Evolutionary conservation across 73 alveolate genomes (phyloP), one percentile per base, ranked within the genome.

Genomic region (Diophrys appendiculata): DNA sequence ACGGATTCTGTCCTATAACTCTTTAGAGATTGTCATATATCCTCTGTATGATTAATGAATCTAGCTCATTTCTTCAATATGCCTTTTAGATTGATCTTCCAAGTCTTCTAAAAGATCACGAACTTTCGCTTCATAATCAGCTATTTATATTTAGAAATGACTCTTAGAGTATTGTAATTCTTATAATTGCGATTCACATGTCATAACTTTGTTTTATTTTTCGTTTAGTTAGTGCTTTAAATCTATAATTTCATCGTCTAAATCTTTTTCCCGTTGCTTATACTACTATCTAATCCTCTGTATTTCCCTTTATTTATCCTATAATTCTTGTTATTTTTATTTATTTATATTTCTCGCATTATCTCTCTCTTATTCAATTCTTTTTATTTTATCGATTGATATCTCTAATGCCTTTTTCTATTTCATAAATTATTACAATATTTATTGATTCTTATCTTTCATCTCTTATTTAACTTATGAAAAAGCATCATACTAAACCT

Each of bases 61-160:
- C 52, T 82, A 65, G 55, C 73, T 82, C 2, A 73, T 11, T 68
- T 82, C 84, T 64, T 53, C 65, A 23, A 82, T 82, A 65, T 82
- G 90, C 69, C 35, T 72, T 52, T 73, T 72, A 25, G 90, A 73
- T 32, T 28, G 67, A 31, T 82, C 90, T 35, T 82, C 90, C 30
- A 72, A 60, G 34, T 82, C 90, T 5, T 18, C 2, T 27, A 82
- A 35, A 27, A 82, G 69, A 31, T 34, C 24, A 32, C 64, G 72
- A 43, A 82, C 73, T 75, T 69, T 82, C 25, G 0, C 30, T 64
- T 82, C 90, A n/a, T 80, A n/a, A n/a, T n/a, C n/a, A n/a, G n/a
- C n/a, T n/a, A n/a, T n/a, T n/a, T n/a, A n/a, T n/a, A n/a, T n/a
- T n/a, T n/a, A n/a, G n/a, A n/a, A n/a, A n/a, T n/a, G n/a, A n/a